These are phyloP conservation scores for Jaltomata sinuosa DNA, from an alignment of 257 asterid species.

Conservation along the genomic window DNA sequence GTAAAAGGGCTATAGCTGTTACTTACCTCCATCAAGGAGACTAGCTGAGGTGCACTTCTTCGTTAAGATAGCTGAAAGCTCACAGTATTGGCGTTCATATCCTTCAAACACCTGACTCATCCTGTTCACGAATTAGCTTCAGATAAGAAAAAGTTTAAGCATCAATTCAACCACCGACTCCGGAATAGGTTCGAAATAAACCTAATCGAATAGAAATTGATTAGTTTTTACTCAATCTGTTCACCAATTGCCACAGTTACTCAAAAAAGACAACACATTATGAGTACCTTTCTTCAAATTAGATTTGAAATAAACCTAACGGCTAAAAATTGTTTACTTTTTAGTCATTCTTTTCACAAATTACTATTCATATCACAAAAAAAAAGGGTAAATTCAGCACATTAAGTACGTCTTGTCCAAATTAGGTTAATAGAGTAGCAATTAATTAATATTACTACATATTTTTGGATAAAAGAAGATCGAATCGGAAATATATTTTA, in stretches of 20 bases:
- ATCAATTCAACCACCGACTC: no score
- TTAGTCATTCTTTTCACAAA: no score
- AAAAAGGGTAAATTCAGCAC: no score
- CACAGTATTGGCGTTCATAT: constrained; percentile 74
- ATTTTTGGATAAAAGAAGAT: no score
- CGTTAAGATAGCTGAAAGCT: constrained; percentile 60
- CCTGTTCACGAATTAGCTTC: constrained; percentile 5
- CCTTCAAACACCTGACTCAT: constrained; percentile 85
- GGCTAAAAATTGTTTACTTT: no score
- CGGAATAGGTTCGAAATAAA: no score
- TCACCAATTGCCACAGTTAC: not conserved
- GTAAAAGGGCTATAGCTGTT: not conserved
- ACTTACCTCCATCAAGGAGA: constrained; percentile 62
- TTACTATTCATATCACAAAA: no score
- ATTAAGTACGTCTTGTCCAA: no score
- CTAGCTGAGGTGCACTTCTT: constrained; percentile 43
- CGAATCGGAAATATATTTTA: no score
- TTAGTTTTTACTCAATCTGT: not conserved
- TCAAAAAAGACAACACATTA: not conserved
- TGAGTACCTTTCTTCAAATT: not conserved
- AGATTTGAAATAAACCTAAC: no score
- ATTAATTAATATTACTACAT: no score
- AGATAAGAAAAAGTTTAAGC: constrained; percentile 13
- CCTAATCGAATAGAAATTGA: not conserved
- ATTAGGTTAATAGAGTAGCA: no score